phyloP scores from a whole-genome alignment of 2,329 filamentous ascomycete species.

The Malbranchea cinnamomea region DNA sequence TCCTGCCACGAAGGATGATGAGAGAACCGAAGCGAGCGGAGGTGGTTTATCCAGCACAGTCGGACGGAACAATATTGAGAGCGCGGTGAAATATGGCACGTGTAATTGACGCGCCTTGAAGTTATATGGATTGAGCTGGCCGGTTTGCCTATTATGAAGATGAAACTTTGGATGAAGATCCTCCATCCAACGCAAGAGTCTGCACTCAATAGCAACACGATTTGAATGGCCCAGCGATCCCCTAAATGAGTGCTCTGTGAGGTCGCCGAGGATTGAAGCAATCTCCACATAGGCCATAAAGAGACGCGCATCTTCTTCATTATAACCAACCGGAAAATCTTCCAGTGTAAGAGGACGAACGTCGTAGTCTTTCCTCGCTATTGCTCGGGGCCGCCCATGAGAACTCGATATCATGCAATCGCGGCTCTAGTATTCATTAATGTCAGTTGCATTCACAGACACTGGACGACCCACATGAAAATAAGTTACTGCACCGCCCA shows the following conservation, averaged over 20 bases:
- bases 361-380: constrained; percentile 9
- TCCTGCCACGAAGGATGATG: constrained; percentile 10
- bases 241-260: constrained; percentile 12
- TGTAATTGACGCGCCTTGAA: constrained; percentile 10
- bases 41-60: constrained; percentile 7
- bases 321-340: constrained; percentile 8
- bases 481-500: too few relatives aligned
- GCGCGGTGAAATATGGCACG: constrained; percentile 9
- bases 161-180: constrained; percentile 6
- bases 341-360: constrained; percentile 8
- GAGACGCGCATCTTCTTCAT: constrained; percentile 9
- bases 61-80: constrained; percentile 10
- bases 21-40: constrained; percentile 7
- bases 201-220: constrained; percentile 17
- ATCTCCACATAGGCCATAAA: constrained; percentile 11
- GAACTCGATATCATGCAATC: constrained; percentile 11
- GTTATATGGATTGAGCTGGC: constrained; percentile 7
- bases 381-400: constrained; percentile 10
- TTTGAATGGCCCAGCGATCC: constrained; percentile 15
- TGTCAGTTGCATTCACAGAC: too few relatives aligned
- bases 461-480: too few relatives aligned
- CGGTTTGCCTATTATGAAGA: constrained; percentile 6
- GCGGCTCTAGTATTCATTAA: constrained; percentile 9
- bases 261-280: constrained; percentile 10
- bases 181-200: constrained; percentile 20